Conservation (phyloP, 306 rosid species). For the Fragaria iinumae region DNA sequence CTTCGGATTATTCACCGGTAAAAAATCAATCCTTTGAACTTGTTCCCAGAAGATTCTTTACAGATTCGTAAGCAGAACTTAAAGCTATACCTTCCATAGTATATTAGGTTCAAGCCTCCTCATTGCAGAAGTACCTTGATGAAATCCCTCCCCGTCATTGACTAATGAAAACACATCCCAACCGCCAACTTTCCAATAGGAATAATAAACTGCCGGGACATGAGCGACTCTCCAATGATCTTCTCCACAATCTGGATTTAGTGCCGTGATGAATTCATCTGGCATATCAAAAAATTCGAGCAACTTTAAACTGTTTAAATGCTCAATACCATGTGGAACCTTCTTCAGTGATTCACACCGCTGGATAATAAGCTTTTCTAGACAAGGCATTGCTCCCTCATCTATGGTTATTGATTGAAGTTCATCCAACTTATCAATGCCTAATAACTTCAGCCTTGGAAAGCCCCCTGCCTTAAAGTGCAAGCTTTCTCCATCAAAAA, state of each 20-base stretch:
- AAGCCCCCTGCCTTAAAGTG: slow-evolving; percentile 24
- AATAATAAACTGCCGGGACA: slow-evolving; percentile 17
- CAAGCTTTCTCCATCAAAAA: slow-evolving; percentile 21
- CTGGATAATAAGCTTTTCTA: slow-evolving; percentile 25
- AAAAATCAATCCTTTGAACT: not conserved
- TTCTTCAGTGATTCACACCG: slow-evolving; percentile 17
- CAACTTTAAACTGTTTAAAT: slow-evolving; percentile 2
- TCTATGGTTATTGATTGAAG: slow-evolving; percentile 10
- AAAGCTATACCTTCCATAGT: slow-evolving; percentile 22
- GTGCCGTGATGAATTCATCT: slow-evolving; percentile 12
- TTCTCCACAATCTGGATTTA: slow-evolving; percentile 18
- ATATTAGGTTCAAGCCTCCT: slow-evolving; percentile 3
- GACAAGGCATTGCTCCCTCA: slow-evolving; percentile 25
- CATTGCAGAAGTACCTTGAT: not conserved
- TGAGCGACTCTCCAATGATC: slow-evolving; percentile 19
- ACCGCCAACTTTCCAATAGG: slow-evolving; percentile 10
- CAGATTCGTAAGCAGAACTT: not conserved
- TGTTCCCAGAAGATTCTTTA: not conserved
- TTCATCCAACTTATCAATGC: slow-evolving; percentile 18
- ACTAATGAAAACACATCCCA: slow-evolving; percentile 24
- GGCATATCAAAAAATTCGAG: slow-evolving; percentile 21
- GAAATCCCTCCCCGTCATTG: slow-evolving; percentile 12
- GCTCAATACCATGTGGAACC: slow-evolving; percentile 21
- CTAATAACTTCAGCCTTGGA: slow-evolving; percentile 19
- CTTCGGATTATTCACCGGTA: not conserved